Evolutionary conservation across 75 land plant species (phyloP).

Genomic region (Picea sitchensis): DNA sequence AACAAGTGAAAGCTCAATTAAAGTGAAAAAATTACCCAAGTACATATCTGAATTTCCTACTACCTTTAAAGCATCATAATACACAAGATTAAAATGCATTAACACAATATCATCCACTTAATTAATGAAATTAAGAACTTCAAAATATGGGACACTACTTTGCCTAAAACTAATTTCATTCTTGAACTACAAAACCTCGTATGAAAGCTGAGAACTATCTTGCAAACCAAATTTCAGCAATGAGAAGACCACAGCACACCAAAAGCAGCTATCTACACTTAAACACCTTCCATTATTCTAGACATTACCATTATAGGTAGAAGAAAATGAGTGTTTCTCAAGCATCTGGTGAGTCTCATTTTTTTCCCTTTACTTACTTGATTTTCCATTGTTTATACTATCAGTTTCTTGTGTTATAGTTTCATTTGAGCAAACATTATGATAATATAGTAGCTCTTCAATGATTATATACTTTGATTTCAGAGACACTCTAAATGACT

Average conservation of each 20-base stretch:
- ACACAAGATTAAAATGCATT: neutral
- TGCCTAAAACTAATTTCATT: neutral
- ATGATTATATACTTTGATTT: too few relatives aligned
- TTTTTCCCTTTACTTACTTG: too few relatives aligned
- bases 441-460: too few relatives aligned
- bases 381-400: too few relatives aligned
- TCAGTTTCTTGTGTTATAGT: too few relatives aligned
- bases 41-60: neutral
- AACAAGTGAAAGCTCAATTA: neutral
- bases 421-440: too few relatives aligned
- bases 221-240: neutral
- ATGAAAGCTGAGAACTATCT: neutral
- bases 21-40: neutral
- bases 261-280: too few relatives aligned
- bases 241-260: neutral
- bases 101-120: neutral
- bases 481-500: too few relatives aligned
- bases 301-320: too few relatives aligned
- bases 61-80: neutral
- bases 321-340: too few relatives aligned
- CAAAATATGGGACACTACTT: neutral
- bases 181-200: neutral
- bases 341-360: too few relatives aligned
- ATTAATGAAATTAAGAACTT: neutral
- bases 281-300: too few relatives aligned